Evolutionary conservation across 2,329 filamentous ascomycete species (phyloP), one percentile per base, ranked within the genome.

Genomic region (Neofusicoccum ribis): DNA sequence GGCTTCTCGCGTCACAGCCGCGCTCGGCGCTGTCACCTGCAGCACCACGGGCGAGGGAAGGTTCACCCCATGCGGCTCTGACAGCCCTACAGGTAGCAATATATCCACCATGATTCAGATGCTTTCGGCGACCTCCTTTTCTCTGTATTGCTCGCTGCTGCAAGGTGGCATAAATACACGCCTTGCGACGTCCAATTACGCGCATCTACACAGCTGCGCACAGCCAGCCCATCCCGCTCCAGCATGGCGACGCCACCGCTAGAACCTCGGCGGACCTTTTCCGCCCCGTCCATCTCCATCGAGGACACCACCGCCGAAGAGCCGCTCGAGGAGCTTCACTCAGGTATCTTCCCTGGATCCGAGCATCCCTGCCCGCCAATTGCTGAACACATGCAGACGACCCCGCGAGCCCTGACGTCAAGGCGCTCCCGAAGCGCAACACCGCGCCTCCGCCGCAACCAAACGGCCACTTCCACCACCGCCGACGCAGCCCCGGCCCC

Each of bases 401-500:
- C 67, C 44, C 72, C 69, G 58, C 73, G 70, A 23, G 68, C 69
- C 27, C 71, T 68, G 20, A 68, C 70, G 71, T 70, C 27, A 31
- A 31, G 27, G 6, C 56, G 49, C 31, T 64, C 15, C 46, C 43
- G 64, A 44, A 65, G 66, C 60, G 65, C 70, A 72, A 66, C 17
- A 31, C 44, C 17, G 58, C 65, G 65, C 60, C 61, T 36, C 37
- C 49, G 49, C 61, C 49, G 7, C 41, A 37, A 17, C 31, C 27
- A 11, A 39, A 44, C 14, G 67, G 37, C 37, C 37, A 65, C 64
- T 39, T 63, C 69, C 72, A 73, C 62, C 70, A 69, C 37, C 72
- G 74, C 61, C 74, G 74, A 64, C 72, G 72, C 37, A 77, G 72
- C 58, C 76, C 76, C 3, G 74, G 74, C 27, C 65, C 78, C 31